phyloP scores from a whole-genome alignment of 768 basidiomycete genomes.

The Chalciporus pseudorubinellus region DNA sequence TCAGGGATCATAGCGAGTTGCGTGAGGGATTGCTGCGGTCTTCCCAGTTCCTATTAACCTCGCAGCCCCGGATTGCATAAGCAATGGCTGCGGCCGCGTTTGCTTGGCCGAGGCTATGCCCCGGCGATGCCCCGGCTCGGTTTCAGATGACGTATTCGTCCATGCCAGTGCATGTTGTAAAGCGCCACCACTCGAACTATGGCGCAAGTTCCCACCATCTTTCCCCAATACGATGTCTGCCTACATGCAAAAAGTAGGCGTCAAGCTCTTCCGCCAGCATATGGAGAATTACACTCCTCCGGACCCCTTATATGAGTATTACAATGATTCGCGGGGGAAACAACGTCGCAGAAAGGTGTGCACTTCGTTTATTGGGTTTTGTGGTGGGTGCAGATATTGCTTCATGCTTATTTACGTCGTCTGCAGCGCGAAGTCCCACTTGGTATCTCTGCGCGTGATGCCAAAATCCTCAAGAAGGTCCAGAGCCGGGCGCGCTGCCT shows the following conservation, averaged over 20 bases:
- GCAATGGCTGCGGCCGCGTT: too few relatives aligned
- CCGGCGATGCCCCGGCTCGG: too few relatives aligned
- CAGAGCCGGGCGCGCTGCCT: conserved; percentile 79
- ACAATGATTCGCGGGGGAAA: conserved; percentile 28
- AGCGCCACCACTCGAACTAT: not conserved
- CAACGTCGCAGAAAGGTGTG: conserved; percentile 38
- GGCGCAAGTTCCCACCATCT: not conserved
- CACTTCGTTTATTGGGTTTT: too few relatives aligned
- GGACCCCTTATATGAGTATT: conserved; percentile 67
- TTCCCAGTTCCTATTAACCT: too few relatives aligned
- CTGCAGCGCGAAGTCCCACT: conserved; percentile 66
- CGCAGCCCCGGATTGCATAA: too few relatives aligned
- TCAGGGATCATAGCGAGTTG: conserved; percentile 16
- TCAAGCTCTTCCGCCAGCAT: conserved; percentile 61
- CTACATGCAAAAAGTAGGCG: conserved; percentile 46
- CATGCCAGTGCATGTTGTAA: not conserved
- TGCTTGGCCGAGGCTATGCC: too few relatives aligned
- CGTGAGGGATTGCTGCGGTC: not conserved
- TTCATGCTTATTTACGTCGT: conserved; percentile 37
- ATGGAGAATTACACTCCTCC: conserved; percentile 63
- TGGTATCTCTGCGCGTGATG: conserved; percentile 75
- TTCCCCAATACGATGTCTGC: conserved; percentile 17
- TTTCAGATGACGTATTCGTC: conserved; percentile 13
- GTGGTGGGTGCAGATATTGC: not conserved
- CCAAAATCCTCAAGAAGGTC: conserved; percentile 69